phyloP scores from a whole-genome alignment of 1,284 basidiomycete species.

The Coniferiporia weirii region DNA sequence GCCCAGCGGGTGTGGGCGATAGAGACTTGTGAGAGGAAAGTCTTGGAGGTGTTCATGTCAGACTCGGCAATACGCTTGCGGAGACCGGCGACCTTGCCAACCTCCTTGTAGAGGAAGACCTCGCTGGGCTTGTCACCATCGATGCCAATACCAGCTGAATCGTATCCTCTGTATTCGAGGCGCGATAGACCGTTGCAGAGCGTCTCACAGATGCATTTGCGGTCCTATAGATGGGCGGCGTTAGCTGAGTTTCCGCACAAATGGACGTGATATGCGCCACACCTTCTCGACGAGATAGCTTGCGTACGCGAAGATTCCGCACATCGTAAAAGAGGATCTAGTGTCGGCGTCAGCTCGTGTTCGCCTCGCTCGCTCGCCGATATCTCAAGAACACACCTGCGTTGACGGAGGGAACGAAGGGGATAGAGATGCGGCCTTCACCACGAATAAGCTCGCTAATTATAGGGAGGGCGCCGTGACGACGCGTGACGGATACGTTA shows the following conservation, averaged over 20 bases:
- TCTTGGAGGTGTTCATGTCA: constrained; percentile 74
- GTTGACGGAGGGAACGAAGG: background rate
- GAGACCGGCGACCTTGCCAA: constrained; percentile 94
- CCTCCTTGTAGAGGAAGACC: constrained; percentile 93
- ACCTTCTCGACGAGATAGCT: constrained; percentile 92
- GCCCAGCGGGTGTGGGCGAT: constrained; percentile 99
- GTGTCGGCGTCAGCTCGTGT: background rate
- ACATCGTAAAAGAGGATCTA: constrained; percentile 49
- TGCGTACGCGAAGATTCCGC: constrained; percentile 95
- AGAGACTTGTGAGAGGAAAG: constrained; percentile 84
- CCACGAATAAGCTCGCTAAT: background rate
- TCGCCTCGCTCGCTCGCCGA: background rate
- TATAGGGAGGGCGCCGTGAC: background rate
- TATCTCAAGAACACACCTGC: background rate
- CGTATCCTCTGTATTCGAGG: constrained; percentile 98
- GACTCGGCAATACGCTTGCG: constrained; percentile 88
- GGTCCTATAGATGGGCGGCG: constrained; percentile 55
- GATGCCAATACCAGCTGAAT: constrained; percentile 92
- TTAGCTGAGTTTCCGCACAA: constrained; percentile 17
- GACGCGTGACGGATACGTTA: constrained; percentile 2
- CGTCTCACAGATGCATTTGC: constrained; percentile 89
- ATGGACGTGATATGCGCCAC: constrained; percentile 24
- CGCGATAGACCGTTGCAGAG: constrained; percentile 90
- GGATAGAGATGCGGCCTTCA: background rate
- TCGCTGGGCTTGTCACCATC: constrained; percentile 86